These are phyloP conservation scores for Aspergillus jensenii DNA, from an alignment of 2,329 filamentous ascomycete species.

Conservation along the genomic window DNA sequence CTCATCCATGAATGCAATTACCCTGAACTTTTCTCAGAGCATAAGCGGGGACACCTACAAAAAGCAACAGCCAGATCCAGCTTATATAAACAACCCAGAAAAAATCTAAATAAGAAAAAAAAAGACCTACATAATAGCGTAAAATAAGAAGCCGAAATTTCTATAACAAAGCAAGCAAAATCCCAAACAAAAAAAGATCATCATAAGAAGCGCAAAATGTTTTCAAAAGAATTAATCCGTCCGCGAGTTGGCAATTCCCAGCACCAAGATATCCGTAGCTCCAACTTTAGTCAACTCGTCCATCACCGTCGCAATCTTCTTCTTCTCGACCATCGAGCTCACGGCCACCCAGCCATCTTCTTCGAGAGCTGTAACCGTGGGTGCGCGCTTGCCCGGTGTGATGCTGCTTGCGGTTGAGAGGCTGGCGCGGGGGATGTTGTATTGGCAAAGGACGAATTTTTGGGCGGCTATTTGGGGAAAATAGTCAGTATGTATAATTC, in stretches of 20 bases:
- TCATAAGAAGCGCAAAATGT: conserved; percentile 7
- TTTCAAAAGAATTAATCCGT: conserved; percentile 34
- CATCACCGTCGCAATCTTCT: conserved; percentile 81
- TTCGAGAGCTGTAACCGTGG: conserved; percentile 86
- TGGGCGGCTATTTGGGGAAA: conserved; percentile 64
- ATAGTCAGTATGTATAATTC: background rate
- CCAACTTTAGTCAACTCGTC: conserved; percentile 75
- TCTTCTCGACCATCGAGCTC: conserved; percentile 88
- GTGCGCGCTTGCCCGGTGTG: conserved; percentile 90
- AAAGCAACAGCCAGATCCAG: background rate
- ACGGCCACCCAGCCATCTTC: conserved; percentile 93
- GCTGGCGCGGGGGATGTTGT: conserved; percentile 77
- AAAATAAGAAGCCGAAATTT: background rate
- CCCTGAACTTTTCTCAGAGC: background rate
- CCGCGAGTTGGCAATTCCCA: conserved; percentile 80
- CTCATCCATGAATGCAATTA: background rate
- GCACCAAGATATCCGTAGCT: conserved; percentile 80
- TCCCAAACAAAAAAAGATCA: conserved; percentile 2
- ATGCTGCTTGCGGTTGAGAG: conserved; percentile 70
- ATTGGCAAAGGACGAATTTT: conserved; percentile 91
- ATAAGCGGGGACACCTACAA: background rate
- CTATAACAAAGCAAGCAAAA: background rate
- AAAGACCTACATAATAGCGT: background rate
- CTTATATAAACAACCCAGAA: background rate
- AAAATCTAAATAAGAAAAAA: background rate